A percentile compares a stretch with the other conserved stretches of the same genome.
Evolutionary conservation across 1,139 yeast genomes (phyloP).

Genomic region (Blastobotrys aristatus): DNA sequence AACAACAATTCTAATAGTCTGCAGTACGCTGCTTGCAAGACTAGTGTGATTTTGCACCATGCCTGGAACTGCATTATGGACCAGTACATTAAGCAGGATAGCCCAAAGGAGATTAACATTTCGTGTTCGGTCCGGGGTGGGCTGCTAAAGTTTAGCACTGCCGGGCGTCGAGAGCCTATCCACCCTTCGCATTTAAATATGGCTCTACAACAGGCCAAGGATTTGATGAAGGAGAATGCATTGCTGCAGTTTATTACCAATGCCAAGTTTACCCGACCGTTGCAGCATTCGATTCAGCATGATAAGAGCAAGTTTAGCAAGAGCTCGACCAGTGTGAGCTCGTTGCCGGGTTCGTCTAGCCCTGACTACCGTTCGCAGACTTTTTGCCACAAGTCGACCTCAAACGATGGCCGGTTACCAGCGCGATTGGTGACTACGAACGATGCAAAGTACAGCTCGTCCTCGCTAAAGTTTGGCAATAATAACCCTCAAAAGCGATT

Average conservation of each 20-base stretch:
- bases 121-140: slow-evolving; percentile 28
- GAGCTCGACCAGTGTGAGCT: background rate
- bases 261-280: slow-evolving; percentile 3
- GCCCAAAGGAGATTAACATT: slow-evolving; percentile 34
- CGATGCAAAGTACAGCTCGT: background rate
- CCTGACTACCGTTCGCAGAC: background rate
- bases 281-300: too few relatives aligned
- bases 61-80: slow-evolving; percentile 31
- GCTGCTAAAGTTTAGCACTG: slow-evolving; percentile 15
- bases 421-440: background rate
- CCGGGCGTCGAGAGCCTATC: slow-evolving; percentile 20
- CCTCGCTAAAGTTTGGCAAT: too few relatives aligned
- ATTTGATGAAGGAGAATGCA: slow-evolving; percentile 33
- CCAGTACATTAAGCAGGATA: slow-evolving; percentile 28
- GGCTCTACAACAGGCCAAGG: slow-evolving; percentile 29
- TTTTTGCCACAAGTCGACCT: background rate
- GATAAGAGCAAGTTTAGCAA: background rate
- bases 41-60: slow-evolving; percentile 12
- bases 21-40: slow-evolving; percentile 9
- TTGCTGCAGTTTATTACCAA: slow-evolving; percentile 23
- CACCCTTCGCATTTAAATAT: slow-evolving; percentile 23
- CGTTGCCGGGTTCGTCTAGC: background rate
- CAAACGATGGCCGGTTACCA: slow-evolving; percentile 2
- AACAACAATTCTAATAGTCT: background rate
- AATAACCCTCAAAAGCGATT: background rate